Percentiles rank a stretch among this genome's conserved stretches.
These are phyloP conservation scores for Aspergillus niger DNA, from an alignment of 2,329 filamentous ascomycete genomes.

Conservation along the genomic window DNA sequence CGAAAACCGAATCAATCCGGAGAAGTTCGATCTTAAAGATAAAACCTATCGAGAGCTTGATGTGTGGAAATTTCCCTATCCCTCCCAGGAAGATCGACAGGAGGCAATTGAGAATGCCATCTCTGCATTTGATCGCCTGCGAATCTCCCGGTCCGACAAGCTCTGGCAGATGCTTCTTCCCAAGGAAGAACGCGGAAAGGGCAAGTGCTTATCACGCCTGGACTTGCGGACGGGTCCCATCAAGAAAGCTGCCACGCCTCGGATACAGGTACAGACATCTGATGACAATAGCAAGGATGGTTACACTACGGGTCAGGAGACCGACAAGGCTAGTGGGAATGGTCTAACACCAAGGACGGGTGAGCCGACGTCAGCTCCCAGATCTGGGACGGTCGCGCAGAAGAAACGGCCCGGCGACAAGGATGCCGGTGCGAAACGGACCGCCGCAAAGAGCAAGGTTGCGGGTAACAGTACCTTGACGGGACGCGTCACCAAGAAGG, in stretches of 20 bases:
- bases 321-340: conserved; percentile 34
- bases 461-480: conserved; percentile 51
- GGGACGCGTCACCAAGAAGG: conserved; percentile 50
- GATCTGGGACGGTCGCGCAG: conserved; percentile 29
- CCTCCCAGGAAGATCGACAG: conserved; percentile 56
- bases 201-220: conserved; percentile 61
- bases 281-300: conserved; percentile 42
- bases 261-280: conserved; percentile 39
- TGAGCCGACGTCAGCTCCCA: conserved; percentile 28
- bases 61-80: conserved; percentile 63
- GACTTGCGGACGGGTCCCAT: conserved; percentile 50
- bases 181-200: conserved; percentile 62
- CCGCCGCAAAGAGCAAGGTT: conserved; percentile 49
- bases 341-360: conserved; percentile 31
- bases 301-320: conserved; percentile 39
- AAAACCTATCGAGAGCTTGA: conserved; percentile 64
- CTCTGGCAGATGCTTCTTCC: conserved; percentile 65
- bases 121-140: conserved; percentile 63
- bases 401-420: conserved; percentile 45
- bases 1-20: conserved; percentile 50
- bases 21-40: conserved; percentile 59
- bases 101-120: conserved; percentile 64
- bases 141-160: conserved; percentile 61
- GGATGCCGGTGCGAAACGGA: conserved; percentile 47
- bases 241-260: conserved; percentile 41